Percentiles rank a stretch among this genome's conserved stretches.
These are phyloP conservation scores for Phoma sp. DNA, from an alignment of 2,329 filamentous ascomycete species.

Conservation along the genomic window DNA sequence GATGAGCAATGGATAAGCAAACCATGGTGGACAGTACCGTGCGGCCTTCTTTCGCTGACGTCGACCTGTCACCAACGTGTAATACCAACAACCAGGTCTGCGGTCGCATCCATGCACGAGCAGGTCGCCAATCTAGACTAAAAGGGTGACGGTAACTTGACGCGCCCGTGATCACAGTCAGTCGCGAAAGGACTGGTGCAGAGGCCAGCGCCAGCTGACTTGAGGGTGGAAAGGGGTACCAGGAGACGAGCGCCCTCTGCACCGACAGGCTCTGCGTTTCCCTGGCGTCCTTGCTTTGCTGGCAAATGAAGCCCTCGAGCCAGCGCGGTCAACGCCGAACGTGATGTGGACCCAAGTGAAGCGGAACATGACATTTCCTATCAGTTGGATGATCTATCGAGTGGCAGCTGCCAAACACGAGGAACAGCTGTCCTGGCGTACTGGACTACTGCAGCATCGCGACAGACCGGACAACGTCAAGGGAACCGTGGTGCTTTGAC, in stretches of 20 bases:
- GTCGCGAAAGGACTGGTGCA: constrained; percentile 10
- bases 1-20: not conserved
- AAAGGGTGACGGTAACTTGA: constrained; percentile 6
- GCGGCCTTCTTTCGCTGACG: not conserved
- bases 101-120: constrained; percentile 6
- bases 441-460: constrained; percentile 17
- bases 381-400: not conserved
- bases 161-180: constrained; percentile 7
- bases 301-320: constrained; percentile 1
- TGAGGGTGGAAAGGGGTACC: constrained; percentile 25
- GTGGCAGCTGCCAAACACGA: constrained; percentile 16
- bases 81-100: constrained; percentile 8
- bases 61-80: constrained; percentile 4
- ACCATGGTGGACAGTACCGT: not conserved
- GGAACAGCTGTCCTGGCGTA: constrained; percentile 9
- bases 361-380: constrained; percentile 9
- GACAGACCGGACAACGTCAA: constrained; percentile 19
- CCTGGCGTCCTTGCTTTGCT: constrained; percentile 21
- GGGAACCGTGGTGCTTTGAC: constrained; percentile 7
- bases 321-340: not conserved
- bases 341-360: constrained; percentile 18
- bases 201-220: constrained; percentile 26
- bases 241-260: constrained; percentile 12
- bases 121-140: not conserved
- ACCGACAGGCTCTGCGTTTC: constrained; percentile 14